Evolutionary conservation across 1,284 basidiomycete genomes (phyloP), one percentile per base, ranked within the genome.

Genomic region (Apiotrichum porosum): DNA sequence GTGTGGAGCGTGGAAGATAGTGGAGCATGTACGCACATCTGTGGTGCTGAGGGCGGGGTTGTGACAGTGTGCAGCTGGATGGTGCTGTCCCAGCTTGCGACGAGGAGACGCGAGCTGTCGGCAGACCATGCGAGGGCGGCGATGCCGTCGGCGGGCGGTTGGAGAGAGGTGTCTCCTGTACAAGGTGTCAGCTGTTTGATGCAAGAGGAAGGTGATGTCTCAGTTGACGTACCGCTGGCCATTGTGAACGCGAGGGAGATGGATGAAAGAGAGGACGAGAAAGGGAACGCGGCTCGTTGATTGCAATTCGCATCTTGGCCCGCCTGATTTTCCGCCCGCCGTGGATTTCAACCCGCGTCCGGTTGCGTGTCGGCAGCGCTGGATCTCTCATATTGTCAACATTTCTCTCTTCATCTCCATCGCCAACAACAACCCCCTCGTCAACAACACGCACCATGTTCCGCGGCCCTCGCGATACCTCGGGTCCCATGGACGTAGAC

Each of bases 101-200:
- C 84, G 3, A 93, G 74, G 2, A 95, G 75, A 21, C 85, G 82
- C 52, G 85, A 78, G 5, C 87, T 83, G 63, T 85, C 80, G 0
- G 88, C 85, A n/a, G 89, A 88, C 73, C 86, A 95, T 32, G 80
- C 78, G 19, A 94, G 75, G 40, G 82, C 77, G 3, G 88, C 86
- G 49, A 94, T 81, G 58, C 85, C 86, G 73, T 95, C 91, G 60
- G 86, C 83, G 0, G 89, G 89, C 0, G 87, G 83, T 8, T 71
- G 70, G n/a, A 75, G 63, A 9, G 64, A 56, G 19, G 66, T 52
- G 49, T 74, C 71, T 34, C 61, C 61, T 63, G 44, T 38, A 34
- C 33, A 18, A 22, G 35, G 35, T 37, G 13, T 26, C 9, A 15
- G 30, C 18, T n/a, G 22, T 9, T 5, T 2, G 2, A n/a, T n/a